Evolutionary conservation across 352 stramenopile species (phyloP).

Genomic region (Pythium pyrilobum): DNA sequence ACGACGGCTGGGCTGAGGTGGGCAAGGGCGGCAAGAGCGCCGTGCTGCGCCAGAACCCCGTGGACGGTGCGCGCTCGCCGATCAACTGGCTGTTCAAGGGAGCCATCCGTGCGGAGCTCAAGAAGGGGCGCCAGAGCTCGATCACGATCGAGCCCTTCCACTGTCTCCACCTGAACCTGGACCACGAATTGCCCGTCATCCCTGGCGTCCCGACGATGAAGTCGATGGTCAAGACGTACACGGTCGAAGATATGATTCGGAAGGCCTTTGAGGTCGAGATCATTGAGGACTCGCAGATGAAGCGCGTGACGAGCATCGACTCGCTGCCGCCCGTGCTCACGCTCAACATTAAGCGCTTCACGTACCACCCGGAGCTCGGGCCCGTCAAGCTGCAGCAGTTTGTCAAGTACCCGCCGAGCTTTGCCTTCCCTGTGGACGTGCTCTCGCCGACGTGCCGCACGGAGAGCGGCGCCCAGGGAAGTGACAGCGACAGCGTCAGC

Average conservation of each 20-base stretch:
- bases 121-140: constrained; percentile 65
- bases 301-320: constrained; percentile 68
- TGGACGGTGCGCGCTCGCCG: constrained; percentile 56
- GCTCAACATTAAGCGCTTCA: constrained; percentile 83
- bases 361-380: constrained; percentile 71
- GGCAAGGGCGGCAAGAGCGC: constrained; percentile 73
- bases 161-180: constrained; percentile 76
- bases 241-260: constrained; percentile 70
- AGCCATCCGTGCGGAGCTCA: constrained; percentile 68
- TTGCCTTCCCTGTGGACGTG: constrained; percentile 65
- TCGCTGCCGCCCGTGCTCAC: constrained; percentile 72
- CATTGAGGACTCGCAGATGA: constrained; percentile 67
- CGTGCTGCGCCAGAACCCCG: constrained; percentile 65
- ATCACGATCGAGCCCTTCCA: constrained; percentile 87
- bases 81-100: constrained; percentile 87
- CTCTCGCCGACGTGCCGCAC: constrained; percentile 59
- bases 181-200: constrained; percentile 35
- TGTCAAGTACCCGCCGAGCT: constrained; percentile 68
- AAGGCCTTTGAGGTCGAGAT: constrained; percentile 70
- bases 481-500: background rate
- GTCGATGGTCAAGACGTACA: constrained; percentile 40
- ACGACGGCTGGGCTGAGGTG: constrained; percentile 77
- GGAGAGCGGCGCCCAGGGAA: constrained; percentile 29
- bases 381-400: constrained; percentile 83
- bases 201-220: constrained; percentile 26